Percentiles rank a stretch among this genome's conserved stretches.
Evolutionary conservation across 1,284 basidiomycete species (phyloP).

Genomic region (Marasmius oreades): DNA sequence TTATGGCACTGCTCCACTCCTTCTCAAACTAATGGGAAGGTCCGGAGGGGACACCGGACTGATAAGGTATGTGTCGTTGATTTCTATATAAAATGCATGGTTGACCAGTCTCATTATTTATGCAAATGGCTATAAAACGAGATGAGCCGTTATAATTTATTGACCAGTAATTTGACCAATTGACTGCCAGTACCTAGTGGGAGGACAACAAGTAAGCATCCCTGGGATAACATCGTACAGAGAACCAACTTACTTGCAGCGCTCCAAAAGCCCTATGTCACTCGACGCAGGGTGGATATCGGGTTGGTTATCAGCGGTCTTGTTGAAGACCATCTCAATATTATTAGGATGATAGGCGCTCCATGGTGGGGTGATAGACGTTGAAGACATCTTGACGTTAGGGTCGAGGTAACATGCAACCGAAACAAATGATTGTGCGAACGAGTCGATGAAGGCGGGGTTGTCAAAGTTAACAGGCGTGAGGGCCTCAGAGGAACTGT

Average conservation of each 20-base stretch:
- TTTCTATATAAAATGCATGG: too few species aligned
- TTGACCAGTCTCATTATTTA: too few species aligned
- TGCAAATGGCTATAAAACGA: too few species aligned
- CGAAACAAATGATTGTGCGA: constrained; percentile 35
- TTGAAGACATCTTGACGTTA: constrained; percentile 28
- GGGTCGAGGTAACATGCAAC: constrained; percentile 33
- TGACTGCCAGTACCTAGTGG: background rate
- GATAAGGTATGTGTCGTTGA: too few species aligned
- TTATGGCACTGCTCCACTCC: too few species aligned
- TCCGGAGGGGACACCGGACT: too few species aligned
- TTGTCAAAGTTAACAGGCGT: constrained; percentile 28
- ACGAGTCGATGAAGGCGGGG: constrained; percentile 34
- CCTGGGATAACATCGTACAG: background rate
- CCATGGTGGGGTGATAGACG: constrained; percentile 30
- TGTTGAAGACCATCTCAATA: constrained; percentile 35
- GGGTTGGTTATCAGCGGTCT: constrained; percentile 23
- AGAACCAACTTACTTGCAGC: constrained; percentile 27
- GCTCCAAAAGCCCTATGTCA: constrained; percentile 20
- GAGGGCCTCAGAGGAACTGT: constrained; percentile 15
- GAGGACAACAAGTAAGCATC: too few species aligned
- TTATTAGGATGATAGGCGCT: constrained; percentile 17
- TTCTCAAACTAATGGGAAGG: too few species aligned
- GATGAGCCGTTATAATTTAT: too few species aligned
- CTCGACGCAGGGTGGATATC: constrained; percentile 23
- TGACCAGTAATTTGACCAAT: background rate